Base-by-base conservation (phyloP, 129 eudicot species). In the Kitagawia praeruptora region DNA sequence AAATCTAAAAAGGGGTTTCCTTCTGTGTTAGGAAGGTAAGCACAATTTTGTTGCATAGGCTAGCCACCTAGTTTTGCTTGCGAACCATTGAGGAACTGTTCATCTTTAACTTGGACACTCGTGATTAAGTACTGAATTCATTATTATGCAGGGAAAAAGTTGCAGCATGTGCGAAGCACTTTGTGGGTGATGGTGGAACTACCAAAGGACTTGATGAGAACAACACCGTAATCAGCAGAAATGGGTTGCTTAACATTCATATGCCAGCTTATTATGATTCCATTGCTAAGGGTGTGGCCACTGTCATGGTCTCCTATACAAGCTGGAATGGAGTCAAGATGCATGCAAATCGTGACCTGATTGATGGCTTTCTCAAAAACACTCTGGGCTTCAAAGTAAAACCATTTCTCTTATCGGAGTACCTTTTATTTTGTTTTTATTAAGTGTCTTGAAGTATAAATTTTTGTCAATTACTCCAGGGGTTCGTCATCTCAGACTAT, bases 401-500 rank as follows among this genome's bases (percentile, higher is more conserved):
- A 41, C 39, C 75, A 63, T 41, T 70, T 75, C 4, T 15, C 40
- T 27, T 7, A 11, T 28, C 12, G 9, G 31, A 56, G 66, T 56
- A n/a, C 69, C 34, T 61, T 9, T 28, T 16, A 18, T 74, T 19
- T 31, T 19, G 4, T 76, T 61, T 63, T 56, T 67, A 28, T 78
- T 1, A 67, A 9, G 18, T 53, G 40, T 53, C 39, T 18, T 75
- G 31, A 51, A n/a, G 15, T 38, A 48, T 39, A 44, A 67, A 31
- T 28, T 51, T 41, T 28, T 56, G 69, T 74, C 12, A 45, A 66
- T 18, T 51, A 37, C 28, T 75, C 76, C 92, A 92, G 96, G 97
- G 97, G 21, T 89, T 92, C 84, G 97, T 92, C 54, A 92, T 92
- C 79, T 83, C 97, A 70, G 97, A 92, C 81, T 88, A 87, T 82